Evolutionary conservation across 345 rosid species (phyloP).

Genomic region (Eutrema heterophyllum): DNA sequence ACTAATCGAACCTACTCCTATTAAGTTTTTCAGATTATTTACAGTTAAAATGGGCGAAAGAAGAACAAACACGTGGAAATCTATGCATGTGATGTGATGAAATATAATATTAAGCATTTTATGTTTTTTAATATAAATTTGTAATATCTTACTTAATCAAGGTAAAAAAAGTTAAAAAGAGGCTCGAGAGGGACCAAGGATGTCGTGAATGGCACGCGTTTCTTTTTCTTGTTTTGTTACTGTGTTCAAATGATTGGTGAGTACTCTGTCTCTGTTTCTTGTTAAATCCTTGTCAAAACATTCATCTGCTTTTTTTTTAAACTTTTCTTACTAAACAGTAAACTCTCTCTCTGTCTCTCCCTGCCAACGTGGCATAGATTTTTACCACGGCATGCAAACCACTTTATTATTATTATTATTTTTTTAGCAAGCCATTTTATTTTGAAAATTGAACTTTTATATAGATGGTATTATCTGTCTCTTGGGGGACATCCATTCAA

Average conservation of each 20-base stretch:
- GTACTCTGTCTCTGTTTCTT: background rate
- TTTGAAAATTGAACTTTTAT: no score
- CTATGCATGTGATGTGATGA: background rate
- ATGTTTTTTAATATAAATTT: background rate
- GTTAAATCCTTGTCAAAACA: constrained; percentile 3
- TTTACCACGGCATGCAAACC: background rate
- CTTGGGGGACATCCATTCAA: no score
- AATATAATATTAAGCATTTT: background rate
- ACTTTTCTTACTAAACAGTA: background rate
- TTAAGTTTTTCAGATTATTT: background rate
- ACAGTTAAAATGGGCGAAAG: background rate
- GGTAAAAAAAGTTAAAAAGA: background rate
- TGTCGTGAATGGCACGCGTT: constrained; percentile 33
- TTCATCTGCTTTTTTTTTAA: background rate
- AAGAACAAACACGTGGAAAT: background rate
- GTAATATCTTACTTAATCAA: background rate
- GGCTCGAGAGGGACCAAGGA: constrained; percentile 20
- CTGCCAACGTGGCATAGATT: background rate
- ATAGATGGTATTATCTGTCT: no score
- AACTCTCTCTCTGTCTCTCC: background rate
- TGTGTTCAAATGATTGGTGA: constrained; percentile 27
- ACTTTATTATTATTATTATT: background rate
- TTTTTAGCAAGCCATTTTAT: background rate
- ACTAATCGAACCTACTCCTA: no score
- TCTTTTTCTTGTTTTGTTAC: background rate